Base-by-base conservation (phyloP, 116 monocot species). In the Zostera marina region DNA sequence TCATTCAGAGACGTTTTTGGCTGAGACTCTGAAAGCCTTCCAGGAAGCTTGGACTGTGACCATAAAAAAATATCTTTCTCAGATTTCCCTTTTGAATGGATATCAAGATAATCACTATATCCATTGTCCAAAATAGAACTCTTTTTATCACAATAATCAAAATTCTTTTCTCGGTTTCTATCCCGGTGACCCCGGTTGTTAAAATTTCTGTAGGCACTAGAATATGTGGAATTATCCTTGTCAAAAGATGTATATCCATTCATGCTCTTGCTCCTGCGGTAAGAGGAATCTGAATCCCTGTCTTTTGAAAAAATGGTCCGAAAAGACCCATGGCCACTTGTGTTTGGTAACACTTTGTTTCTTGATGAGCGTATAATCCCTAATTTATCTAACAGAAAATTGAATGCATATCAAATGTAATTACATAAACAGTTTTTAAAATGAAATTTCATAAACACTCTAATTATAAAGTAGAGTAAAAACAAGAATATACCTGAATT, bases 141-240 rank as follows among this genome's bases (percentile, higher is more conserved):
- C 56, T 77, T 70, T 56, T 68, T 74, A 0, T 84, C 74, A 68
- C 67, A 54, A 14, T 51, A 62, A 26, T 68, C 71, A 13, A 41
- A n/a, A 39, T 74, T 78, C 70, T 65, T 84, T 11, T 79, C 79
- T 60, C 72, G 43, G 46, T 69, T 65, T 41, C 67, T 68, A 49
- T 84, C 76, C 43, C 77, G 80, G 42, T 65, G 56, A 57, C 71
- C 75, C 32, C 32, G 2, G 48, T 73, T 77, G 56, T 75, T 56
- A 75, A 82, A 76, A 69, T 73, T 81, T 65, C 76, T 81, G 60
- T 90, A 90, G 60, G 75, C 46, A 44, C 68, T 60, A 41, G 72
- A 64, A 23, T 61, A 60, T 10, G 45, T 46, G 58, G 44, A 40
- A 43, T 53, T 48, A 53, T 67, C 63, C 41, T 52, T 75, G 16